Evolutionary conservation across 441 rosid species (phyloP).

Genomic region (Hura crepitans): DNA sequence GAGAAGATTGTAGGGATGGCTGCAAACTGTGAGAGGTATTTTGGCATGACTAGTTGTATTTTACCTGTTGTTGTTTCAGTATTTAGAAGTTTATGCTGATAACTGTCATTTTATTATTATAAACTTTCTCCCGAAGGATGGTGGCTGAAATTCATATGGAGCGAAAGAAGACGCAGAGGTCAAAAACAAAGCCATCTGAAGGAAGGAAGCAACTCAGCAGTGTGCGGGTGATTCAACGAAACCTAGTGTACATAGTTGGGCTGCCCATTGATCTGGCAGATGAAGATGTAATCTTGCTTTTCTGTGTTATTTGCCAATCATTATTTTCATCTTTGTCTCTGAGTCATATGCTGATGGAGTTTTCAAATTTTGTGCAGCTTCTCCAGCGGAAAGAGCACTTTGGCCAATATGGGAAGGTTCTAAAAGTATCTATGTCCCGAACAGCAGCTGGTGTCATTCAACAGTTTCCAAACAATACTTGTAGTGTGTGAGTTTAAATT

Average conservation of each 20-base stretch:
- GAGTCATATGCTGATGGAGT: background rate
- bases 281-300: conserved; percentile 34
- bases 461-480: conserved; percentile 66
- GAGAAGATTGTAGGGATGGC: conserved; percentile 51
- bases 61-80: background rate
- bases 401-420: conserved; percentile 78
- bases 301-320: background rate
- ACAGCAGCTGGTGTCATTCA: conserved; percentile 65
- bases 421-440: conserved; percentile 70
- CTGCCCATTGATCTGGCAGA: conserved; percentile 38
- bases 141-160: conserved; percentile 40
- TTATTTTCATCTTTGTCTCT: background rate
- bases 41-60: background rate
- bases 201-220: conserved; percentile 47
- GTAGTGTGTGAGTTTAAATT: conserved; percentile 63
- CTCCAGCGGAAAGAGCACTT: conserved; percentile 63
- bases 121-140: conserved; percentile 22
- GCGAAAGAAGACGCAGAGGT: conserved; percentile 39
- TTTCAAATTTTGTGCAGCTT: conserved; percentile 35
- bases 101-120: background rate
- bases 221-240: conserved; percentile 47
- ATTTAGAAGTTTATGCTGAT: background rate
- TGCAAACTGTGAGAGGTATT: conserved; percentile 42
- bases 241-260: conserved; percentile 49
- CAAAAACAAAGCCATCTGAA: conserved; percentile 37